These are phyloP conservation scores for Pythium plurisporium DNA, from an alignment of 352 stramenopile genomes.

Conservation along the genomic window DNA sequence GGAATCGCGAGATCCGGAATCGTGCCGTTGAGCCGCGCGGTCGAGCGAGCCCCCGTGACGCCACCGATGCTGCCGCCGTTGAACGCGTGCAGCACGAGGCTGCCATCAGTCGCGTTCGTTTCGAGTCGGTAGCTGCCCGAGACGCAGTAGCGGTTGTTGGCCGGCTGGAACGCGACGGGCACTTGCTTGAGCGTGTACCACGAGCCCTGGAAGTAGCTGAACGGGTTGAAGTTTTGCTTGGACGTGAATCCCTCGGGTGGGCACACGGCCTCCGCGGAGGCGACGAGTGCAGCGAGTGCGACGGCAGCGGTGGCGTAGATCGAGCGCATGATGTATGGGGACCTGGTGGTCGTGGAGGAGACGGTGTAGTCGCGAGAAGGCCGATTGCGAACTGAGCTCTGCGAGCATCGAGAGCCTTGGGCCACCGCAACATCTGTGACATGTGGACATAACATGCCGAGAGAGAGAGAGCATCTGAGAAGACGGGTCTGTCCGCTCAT, in stretches of 20 bases:
- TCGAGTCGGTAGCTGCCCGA: conserved; percentile 1
- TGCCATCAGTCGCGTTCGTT: not conserved
- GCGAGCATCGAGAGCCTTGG: too few relatives aligned
- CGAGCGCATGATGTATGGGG: not conserved
- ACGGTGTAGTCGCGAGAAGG: too few relatives aligned
- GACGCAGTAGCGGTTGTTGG: conserved; percentile 14
- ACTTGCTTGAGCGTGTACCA: conserved; percentile 22
- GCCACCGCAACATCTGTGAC: too few relatives aligned
- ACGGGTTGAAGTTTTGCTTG: conserved; percentile 15
- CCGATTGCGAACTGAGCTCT: too few relatives aligned
- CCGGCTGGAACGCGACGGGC: conserved; percentile 14
- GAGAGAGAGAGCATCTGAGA: too few relatives aligned
- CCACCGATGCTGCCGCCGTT: conserved; percentile 15
- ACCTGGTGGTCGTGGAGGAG: not conserved
- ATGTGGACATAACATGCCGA: too few relatives aligned
- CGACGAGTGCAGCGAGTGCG: not conserved
- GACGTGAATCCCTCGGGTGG: conserved; percentile 9
- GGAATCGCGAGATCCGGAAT: conserved; percentile 14
- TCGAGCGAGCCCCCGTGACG: conserved; percentile 14
- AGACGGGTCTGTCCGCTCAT: too few relatives aligned
- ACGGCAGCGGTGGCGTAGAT: not conserved
- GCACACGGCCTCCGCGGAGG: conserved; percentile 1
- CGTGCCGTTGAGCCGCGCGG: conserved; percentile 6
- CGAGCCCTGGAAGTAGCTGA: conserved; percentile 13
- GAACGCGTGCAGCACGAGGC: not conserved